Conservation (phyloP, 1,284 basidiomycete species). For the Papiliotrema nemorosa region DNA sequence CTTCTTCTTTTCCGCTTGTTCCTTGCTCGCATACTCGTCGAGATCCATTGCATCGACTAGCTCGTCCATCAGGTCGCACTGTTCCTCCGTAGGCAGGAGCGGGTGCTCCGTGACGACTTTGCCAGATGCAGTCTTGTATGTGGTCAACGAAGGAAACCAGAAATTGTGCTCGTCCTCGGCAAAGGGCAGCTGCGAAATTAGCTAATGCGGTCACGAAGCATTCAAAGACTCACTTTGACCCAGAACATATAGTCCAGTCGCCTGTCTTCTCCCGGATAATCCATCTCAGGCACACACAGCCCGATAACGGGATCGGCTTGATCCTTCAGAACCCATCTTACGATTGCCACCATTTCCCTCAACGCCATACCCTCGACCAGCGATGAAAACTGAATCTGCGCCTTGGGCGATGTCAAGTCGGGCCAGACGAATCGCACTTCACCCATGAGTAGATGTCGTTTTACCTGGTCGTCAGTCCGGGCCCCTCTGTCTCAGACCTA, state of each 20-base stretch:
- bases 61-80: conserved; percentile 74
- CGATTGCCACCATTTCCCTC: conserved; percentile 66
- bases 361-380: conserved; percentile 76
- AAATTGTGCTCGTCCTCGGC: conserved; percentile 87
- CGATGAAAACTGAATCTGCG: conserved; percentile 81
- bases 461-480: conserved; percentile 56
- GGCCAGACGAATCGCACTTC: conserved; percentile 88
- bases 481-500: conserved; percentile 43
- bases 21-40: conserved; percentile 42
- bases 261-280: conserved; percentile 55
- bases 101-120: conserved; percentile 70
- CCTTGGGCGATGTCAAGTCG: conserved; percentile 61
- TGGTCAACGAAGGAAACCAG: conserved; percentile 76
- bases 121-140: conserved; percentile 71
- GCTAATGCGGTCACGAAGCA: background rate
- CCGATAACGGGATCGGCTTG: conserved; percentile 81
- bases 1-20: conserved; percentile 10
- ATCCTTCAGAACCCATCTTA: conserved; percentile 71
- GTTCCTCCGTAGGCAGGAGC: conserved; percentile 75
- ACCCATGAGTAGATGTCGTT: conserved; percentile 74
- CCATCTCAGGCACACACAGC: conserved; percentile 59
- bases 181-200: conserved; percentile 73
- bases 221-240: conserved; percentile 60
- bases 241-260: conserved; percentile 72
- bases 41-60: conserved; percentile 86